phyloP scores from a whole-genome alignment of 148 eudicot species.

The Camellia japonica region DNA sequence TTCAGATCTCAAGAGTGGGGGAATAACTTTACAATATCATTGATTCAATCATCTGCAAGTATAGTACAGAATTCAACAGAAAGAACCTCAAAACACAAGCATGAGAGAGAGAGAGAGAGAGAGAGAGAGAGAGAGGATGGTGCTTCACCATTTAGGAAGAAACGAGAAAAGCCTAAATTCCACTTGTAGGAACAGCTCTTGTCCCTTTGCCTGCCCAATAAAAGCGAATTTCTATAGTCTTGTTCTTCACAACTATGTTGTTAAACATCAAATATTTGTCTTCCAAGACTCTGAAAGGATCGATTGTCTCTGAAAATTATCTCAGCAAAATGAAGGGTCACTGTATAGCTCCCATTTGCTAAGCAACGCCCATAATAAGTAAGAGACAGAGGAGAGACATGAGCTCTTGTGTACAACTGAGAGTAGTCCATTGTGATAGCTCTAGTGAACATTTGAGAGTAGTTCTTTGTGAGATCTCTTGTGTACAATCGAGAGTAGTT shows the following conservation, averaged over 20 bases:
- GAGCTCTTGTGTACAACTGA: conserved; percentile 45
- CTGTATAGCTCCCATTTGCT: conserved; percentile 60
- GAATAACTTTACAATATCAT: not conserved
- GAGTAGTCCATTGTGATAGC: conserved; percentile 17
- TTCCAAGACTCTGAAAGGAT: conserved; percentile 58
- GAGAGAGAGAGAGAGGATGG: conserved; percentile 6
- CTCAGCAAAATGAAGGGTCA: conserved; percentile 62
- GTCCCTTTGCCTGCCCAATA: conserved; percentile 65
- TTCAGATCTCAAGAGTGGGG: not conserved
- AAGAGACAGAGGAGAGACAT: conserved; percentile 59
- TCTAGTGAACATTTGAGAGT: conserved; percentile 37
- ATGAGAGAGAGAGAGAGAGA: not conserved
- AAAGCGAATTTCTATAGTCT: conserved; percentile 49
- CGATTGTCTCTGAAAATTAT: conserved; percentile 38
- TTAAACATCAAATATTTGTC: conserved; percentile 54
- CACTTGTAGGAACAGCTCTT: conserved; percentile 49
- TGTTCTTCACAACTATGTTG: conserved; percentile 34
- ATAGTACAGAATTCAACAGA: too few species aligned
- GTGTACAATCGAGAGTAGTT: conserved; percentile 19
- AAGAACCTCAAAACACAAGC: too few species aligned
- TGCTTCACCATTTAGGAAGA: not conserved
- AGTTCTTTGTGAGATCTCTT: not conserved
- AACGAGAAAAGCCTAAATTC: conserved; percentile 18
- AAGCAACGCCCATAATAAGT: conserved; percentile 70
- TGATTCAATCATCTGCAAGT: too few species aligned